A percentile compares a stretch with the other conserved stretches of the same genome.
Conservation (phyloP, 202 grass and related monocot genomes). For the Hordeum pubiflorum region DNA sequence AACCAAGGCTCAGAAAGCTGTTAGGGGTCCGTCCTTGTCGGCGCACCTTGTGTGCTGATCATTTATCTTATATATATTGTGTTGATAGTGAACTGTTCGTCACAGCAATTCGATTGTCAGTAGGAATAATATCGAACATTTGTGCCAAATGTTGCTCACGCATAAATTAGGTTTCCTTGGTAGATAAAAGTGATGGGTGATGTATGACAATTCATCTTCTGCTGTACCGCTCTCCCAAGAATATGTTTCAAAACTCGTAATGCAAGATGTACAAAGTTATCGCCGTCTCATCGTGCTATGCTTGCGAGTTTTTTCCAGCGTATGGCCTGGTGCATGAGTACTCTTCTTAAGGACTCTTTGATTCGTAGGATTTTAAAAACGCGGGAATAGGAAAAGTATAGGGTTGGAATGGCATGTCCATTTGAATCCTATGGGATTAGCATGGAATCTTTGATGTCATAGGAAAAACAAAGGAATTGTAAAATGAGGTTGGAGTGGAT, state of each 20-base stretch:
- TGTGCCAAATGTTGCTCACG: not conserved
- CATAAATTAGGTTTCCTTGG: not conserved
- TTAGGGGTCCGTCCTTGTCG: not conserved
- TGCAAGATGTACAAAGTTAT: not conserved
- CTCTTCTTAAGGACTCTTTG: too few relatives aligned
- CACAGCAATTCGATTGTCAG: not conserved
- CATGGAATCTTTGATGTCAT: too few relatives aligned
- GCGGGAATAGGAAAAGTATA: too few relatives aligned
- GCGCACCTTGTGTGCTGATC: not conserved
- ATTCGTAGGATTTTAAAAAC: too few relatives aligned
- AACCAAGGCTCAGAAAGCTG: constrained; percentile 28
- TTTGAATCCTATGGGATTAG: too few relatives aligned
- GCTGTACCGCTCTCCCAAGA: not conserved
- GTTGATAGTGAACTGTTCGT: not conserved
- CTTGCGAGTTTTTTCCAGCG: not conserved
- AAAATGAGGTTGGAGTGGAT: too few relatives aligned
- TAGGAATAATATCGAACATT: not conserved
- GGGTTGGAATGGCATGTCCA: too few relatives aligned
- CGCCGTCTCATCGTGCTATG: not conserved
- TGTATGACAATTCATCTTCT: not conserved
- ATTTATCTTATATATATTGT: not conserved
- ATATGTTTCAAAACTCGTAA: not conserved
- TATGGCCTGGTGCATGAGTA: not conserved
- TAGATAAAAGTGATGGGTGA: not conserved
- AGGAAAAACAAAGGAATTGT: too few relatives aligned